Evolutionary conservation across 345 rosid species (phyloP), one percentile per base, ranked within the genome.

Genomic region (Arabidopsis suecica): DNA sequence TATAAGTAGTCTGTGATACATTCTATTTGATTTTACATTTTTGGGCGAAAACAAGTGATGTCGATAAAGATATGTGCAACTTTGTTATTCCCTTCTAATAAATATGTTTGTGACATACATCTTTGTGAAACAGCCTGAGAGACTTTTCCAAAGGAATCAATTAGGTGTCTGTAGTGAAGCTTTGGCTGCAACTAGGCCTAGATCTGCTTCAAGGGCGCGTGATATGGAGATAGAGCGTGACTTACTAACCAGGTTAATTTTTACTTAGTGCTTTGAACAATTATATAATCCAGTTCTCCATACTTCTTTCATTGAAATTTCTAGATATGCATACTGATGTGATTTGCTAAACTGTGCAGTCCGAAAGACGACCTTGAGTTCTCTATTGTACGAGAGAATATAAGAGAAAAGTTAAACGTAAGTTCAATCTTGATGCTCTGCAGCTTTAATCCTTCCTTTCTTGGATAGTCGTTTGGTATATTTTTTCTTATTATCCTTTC

Each of bases 311-410:
- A 6, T 12, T 37, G 42, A 9, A 61, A 41, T 61, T 47, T 62
- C 5, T 3, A 12, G 54, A 23, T 23, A 23, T 23, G 1, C 45
- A 63, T 77, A 50, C 72, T 71, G 65, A 72, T 14, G 14, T 42
- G 56, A 42, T 59, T 58, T 72, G 22, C 28, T 10, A 36, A 71
- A 59, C 55, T 65, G 34, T 76, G 74, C 89, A 94, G 98, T 79
- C 84, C 88, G 0, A 94, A 94, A 83, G 98, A 94, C 74, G 85
- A 91, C 71, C 97, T 87, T 54, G 98, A 94, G 79, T 89, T 94
- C 81, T 83, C 89, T 38, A 91, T 91, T 59, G 98, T 94, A 25
- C 83, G 96, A 55, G 98, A 94, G 69, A 86, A 86, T 84, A 86
- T 94, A 68, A 83, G 88, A 84, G 83, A 77, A 79, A 91, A 90